Evolutionary conservation across 331 rosid species (phyloP).

Genomic region (Dryas integrifolia): DNA sequence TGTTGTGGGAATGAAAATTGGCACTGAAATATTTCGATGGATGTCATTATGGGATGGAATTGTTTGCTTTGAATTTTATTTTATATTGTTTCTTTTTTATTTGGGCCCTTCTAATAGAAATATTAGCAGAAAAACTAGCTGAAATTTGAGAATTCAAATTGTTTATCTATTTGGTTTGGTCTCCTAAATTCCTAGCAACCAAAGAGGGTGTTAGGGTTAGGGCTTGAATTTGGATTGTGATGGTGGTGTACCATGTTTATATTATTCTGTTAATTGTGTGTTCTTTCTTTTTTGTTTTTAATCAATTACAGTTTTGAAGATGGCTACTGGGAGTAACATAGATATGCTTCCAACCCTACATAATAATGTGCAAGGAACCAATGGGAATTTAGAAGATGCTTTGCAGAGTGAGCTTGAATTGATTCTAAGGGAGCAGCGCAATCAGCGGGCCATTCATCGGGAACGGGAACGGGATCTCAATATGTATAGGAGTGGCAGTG

Average conservation of each 20-base stretch:
- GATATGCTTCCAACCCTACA: constrained; percentile 34
- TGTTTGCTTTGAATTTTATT: not conserved
- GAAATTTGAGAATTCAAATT: not conserved
- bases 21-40: not conserved
- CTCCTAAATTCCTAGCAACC: too few relatives aligned
- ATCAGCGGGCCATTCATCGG: constrained; percentile 44
- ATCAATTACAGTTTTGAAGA: constrained; percentile 44
- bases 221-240: constrained; percentile 2
- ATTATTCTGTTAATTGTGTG: constrained; percentile 13
- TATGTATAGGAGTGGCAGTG: constrained; percentile 93
- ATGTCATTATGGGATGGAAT: constrained; percentile 1
- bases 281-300: constrained; percentile 12
- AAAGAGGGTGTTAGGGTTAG: too few relatives aligned
- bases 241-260: not conserved
- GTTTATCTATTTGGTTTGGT: not conserved
- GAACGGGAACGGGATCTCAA: constrained; percentile 70
- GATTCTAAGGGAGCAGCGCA: constrained; percentile 65
- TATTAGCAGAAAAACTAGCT: not conserved
- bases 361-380: constrained; percentile 35
- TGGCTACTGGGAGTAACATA: constrained; percentile 59
- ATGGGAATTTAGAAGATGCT: constrained; percentile 58
- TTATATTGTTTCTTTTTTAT: constrained; percentile 13
- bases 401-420: constrained; percentile 72
- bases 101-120: not conserved
- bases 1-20: not conserved